These are phyloP conservation scores for Carnegiea gigantea DNA, from an alignment of 179 eudicot species.

Conservation along the genomic window DNA sequence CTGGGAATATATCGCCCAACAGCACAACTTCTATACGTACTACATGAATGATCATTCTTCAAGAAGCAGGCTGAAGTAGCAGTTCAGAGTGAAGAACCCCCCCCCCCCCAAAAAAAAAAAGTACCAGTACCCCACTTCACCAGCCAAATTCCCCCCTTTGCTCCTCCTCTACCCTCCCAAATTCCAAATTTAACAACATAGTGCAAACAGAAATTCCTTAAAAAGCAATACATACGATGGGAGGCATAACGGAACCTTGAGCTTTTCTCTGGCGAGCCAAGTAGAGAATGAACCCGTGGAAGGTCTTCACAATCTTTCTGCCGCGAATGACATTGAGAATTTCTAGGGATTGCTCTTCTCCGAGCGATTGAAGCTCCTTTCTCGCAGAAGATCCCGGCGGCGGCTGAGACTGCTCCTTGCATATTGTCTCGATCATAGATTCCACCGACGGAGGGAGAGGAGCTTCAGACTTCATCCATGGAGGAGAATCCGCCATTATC, in stretches of 20 bases:
- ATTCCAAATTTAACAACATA: background rate
- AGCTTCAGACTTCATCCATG: background rate
- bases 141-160: background rate
- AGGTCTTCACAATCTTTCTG: background rate
- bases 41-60: too few relatives aligned
- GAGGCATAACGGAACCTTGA: background rate
- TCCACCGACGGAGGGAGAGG: constrained; percentile 26
- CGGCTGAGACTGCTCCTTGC: constrained; percentile 20
- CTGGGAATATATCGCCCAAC: too few relatives aligned
- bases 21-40: too few relatives aligned
- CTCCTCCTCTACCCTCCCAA: too few relatives aligned
- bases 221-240: background rate
- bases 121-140: too few relatives aligned
- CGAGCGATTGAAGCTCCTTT: constrained; percentile 24
- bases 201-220: background rate
- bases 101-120: too few relatives aligned
- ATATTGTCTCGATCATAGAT: constrained; percentile 15
- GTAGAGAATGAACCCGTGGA: constrained; percentile 21
- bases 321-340: constrained; percentile 10
- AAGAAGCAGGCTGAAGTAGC: too few relatives aligned
- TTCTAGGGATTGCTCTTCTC: constrained; percentile 25
- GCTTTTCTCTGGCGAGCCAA: constrained; percentile 14
- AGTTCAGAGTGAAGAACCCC: background rate
- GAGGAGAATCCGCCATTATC: constrained; percentile 13
- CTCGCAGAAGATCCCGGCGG: constrained; percentile 20